Percentiles rank a stretch among this genome's conserved stretches.
Conservation (phyloP, 228 moss, liverwort and hornwort species). For the Sphagnum magellanicum region DNA sequence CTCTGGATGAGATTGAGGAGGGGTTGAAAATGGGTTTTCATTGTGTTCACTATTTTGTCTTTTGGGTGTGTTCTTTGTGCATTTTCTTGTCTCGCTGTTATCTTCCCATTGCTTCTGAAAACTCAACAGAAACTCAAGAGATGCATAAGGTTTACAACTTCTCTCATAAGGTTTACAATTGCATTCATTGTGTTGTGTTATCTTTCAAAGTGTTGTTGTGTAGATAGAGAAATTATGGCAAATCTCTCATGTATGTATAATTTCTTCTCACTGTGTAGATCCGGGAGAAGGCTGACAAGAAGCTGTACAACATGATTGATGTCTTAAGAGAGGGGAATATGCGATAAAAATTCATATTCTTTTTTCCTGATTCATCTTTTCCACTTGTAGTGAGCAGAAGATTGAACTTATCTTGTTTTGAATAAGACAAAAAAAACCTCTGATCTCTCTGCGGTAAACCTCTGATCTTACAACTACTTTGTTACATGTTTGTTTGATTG, state of each 20-base stretch:
- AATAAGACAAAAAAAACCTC: neutral
- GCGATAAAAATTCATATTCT: conserved; percentile 31
- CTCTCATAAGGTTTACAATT: no score
- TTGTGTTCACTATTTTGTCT: neutral
- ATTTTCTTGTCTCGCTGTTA: neutral
- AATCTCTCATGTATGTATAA: neutral
- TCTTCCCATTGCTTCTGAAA: neutral
- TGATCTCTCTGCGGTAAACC: no score
- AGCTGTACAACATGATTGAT: conserved; percentile 89
- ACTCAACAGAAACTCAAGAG: neutral
- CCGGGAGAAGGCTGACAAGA: conserved; percentile 46
- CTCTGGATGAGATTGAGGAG: neutral
- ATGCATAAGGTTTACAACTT: no score
- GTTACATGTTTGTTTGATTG: no score
- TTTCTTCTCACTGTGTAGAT: conserved; percentile 33
- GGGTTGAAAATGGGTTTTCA: neutral
- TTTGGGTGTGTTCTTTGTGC: neutral
- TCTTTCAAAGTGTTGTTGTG: neutral
- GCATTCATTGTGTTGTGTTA: neutral
- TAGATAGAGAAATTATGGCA: neutral
- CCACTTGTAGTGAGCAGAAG: neutral
- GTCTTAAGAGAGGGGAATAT: conserved; percentile 84
- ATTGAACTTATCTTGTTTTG: neutral
- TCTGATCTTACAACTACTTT: no score
- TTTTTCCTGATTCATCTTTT: neutral